A percentile compares a stretch with the other conserved stretches of the same genome.
Evolutionary conservation across 768 basidiomycete genomes (phyloP).

Genomic region (Serendipita sp.): DNA sequence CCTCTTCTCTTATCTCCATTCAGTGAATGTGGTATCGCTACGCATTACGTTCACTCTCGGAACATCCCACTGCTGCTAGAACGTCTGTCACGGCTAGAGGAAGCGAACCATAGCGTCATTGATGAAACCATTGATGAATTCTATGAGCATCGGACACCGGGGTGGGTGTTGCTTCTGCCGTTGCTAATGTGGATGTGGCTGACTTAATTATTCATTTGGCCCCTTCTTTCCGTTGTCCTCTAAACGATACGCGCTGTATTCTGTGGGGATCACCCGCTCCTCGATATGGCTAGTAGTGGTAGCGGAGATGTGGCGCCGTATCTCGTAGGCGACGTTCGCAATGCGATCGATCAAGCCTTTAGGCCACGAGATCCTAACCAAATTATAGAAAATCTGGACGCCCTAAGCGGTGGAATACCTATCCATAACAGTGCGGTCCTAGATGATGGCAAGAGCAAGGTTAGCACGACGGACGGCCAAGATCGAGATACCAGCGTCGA

Average conservation of each 20-base stretch:
- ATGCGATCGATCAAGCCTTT: conserved; percentile 74
- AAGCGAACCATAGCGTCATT: conserved; percentile 23
- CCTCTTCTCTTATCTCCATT: background rate
- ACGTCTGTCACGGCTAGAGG: conserved; percentile 33
- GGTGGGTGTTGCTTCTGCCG: background rate
- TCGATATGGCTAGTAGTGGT: background rate
- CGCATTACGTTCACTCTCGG: conserved; percentile 75
- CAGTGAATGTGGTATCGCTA: conserved; percentile 85
- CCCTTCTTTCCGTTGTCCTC: background rate
- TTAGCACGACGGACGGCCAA: background rate
- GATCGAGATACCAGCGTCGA: background rate
- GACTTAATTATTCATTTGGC: background rate
- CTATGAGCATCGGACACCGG: conserved; percentile 29
- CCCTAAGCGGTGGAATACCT: conserved; percentile 19
- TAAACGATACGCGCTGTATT: background rate
- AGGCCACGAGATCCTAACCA: conserved; percentile 20
- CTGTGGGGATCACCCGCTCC: background rate
- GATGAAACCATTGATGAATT: conserved; percentile 56
- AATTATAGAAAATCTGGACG: conserved; percentile 11
- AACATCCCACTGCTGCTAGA: conserved; percentile 56
- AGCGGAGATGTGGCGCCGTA: conserved; percentile 31
- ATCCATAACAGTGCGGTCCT: background rate
- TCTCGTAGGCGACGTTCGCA: conserved; percentile 44
- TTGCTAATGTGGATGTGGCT: background rate
- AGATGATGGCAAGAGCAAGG: background rate